These are phyloP conservation scores for Cetradonia linearis DNA, from an alignment of 495 filamentous ascomycete species.

Conservation along the genomic window DNA sequence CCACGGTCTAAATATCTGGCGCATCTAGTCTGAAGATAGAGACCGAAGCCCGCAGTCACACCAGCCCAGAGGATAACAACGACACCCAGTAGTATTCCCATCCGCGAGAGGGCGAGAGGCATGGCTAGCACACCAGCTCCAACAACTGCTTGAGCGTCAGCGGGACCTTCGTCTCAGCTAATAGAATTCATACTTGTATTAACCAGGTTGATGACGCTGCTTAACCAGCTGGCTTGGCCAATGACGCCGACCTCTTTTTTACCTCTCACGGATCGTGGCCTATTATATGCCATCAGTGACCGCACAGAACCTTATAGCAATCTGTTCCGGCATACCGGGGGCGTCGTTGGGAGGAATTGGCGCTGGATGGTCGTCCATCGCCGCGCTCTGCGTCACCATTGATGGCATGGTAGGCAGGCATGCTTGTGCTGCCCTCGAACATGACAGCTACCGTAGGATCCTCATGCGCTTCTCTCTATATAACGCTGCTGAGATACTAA, in stretches of 20 bases:
- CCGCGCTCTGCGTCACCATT: conserved; percentile 27
- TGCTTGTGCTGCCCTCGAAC: conserved; percentile 2
- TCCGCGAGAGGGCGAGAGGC: conserved; percentile 85
- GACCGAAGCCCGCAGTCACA: conserved; percentile 75
- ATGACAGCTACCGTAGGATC: neutral
- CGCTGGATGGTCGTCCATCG: conserved; percentile 31
- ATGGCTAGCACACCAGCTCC: conserved; percentile 91
- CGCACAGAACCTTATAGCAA: neutral
- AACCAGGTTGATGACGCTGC: conserved; percentile 86
- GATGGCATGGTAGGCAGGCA: conserved; percentile 31
- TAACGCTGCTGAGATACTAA: neutral
- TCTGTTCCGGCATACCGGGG: conserved; percentile 23
- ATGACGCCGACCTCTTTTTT: conserved; percentile 41
- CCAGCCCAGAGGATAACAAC: conserved; percentile 87
- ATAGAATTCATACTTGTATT: conserved; percentile 62
- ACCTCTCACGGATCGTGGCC: conserved; percentile 36
- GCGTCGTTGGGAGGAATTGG: conserved; percentile 28
- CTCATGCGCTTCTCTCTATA: neutral
- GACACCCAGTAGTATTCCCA: conserved; percentile 74
- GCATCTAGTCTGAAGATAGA: conserved; percentile 90
- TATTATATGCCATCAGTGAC: conserved; percentile 23
- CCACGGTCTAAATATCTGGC: conserved; percentile 85
- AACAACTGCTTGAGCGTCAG: conserved; percentile 51
- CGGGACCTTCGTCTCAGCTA: too few relatives aligned
- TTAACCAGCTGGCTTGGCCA: conserved; percentile 78